These are phyloP conservation scores for Thymus quinquecostatus DNA, from an alignment of 257 asterid species.

Conservation along the genomic window DNA sequence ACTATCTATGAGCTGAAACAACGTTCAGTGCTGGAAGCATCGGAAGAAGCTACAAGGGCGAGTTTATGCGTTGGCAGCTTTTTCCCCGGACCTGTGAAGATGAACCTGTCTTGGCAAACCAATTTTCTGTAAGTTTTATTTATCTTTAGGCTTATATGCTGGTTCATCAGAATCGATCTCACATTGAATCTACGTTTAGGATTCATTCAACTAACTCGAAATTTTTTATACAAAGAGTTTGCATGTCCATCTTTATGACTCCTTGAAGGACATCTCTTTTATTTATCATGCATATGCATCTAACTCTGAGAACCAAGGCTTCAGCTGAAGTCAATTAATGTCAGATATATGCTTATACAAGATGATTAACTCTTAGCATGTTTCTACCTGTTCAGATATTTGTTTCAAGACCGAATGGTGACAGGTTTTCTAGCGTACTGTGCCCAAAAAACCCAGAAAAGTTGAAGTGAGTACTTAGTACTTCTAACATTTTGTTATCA, in stretches of 20 bases:
- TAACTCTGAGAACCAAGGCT: constrained; percentile 14
- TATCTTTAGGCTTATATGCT: constrained; percentile 15
- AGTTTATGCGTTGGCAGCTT: constrained; percentile 88
- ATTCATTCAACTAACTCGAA: neutral
- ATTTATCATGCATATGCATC: constrained; percentile 5
- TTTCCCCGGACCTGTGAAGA: constrained; percentile 94
- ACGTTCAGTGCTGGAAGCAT: constrained; percentile 94
- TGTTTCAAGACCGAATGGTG: constrained; percentile 79
- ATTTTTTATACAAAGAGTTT: neutral
- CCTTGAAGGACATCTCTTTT: neutral
- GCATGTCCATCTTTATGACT: neutral
- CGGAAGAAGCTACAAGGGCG: constrained; percentile 95
- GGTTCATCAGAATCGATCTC: neutral
- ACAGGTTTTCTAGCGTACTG: constrained; percentile 72
- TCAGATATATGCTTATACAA: neutral
- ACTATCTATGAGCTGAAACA: constrained; percentile 30
- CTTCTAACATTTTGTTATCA: constrained; percentile 17
- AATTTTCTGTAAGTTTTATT: constrained; percentile 83
- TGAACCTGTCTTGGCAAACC: constrained; percentile 82
- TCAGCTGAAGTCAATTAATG: constrained; percentile 5
- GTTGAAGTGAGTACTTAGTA: constrained; percentile 50
- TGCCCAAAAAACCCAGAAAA: constrained; percentile 66
- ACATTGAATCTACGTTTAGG: constrained; percentile 13
- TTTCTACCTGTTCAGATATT: constrained; percentile 62
- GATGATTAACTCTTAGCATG: constrained; percentile 17